phyloP scores from a whole-genome alignment of 2,329 filamentous ascomycete genomes.

The Pseudogymnoascus sp. region DNA sequence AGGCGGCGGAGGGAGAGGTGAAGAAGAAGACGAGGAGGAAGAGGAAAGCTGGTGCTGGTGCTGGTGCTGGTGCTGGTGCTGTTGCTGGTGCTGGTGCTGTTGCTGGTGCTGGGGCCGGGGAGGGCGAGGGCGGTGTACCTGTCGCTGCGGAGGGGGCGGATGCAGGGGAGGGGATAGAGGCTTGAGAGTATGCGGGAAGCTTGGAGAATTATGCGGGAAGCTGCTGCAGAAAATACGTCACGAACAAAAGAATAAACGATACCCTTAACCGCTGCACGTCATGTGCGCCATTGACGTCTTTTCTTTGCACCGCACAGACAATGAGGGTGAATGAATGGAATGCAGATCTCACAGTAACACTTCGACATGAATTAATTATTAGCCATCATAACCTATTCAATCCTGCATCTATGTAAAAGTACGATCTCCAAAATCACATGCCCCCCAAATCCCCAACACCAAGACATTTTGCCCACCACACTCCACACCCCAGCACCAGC shows the following conservation, averaged over 20 bases:
- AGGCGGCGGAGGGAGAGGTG: conserved; percentile 16
- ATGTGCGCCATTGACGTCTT: neutral
- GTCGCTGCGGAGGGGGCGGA: neutral
- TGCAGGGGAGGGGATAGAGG: neutral
- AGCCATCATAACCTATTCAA: neutral
- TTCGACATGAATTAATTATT: neutral
- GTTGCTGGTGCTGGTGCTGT: conserved; percentile 9
- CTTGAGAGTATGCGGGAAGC: neutral
- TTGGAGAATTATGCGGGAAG: neutral
- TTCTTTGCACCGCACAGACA: neutral
- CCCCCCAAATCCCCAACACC: neutral
- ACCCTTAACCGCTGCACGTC: neutral
- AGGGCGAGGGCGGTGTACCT: conserved; percentile 9
- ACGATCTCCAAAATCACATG: neutral
- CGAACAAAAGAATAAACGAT: neutral
- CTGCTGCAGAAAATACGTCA: neutral
- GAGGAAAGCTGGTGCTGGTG: conserved; percentile 21
- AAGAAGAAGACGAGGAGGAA: conserved; percentile 34
- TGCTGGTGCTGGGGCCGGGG: conserved; percentile 7
- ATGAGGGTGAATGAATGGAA: neutral
- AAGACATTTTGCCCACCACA: neutral
- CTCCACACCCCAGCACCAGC: neutral
- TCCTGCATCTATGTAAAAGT: neutral
- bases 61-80: conserved; percentile 11
- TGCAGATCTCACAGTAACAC: neutral